These are phyloP conservation scores for Rosa lucieae DNA, from an alignment of 306 rosid species.

Conservation along the genomic window DNA sequence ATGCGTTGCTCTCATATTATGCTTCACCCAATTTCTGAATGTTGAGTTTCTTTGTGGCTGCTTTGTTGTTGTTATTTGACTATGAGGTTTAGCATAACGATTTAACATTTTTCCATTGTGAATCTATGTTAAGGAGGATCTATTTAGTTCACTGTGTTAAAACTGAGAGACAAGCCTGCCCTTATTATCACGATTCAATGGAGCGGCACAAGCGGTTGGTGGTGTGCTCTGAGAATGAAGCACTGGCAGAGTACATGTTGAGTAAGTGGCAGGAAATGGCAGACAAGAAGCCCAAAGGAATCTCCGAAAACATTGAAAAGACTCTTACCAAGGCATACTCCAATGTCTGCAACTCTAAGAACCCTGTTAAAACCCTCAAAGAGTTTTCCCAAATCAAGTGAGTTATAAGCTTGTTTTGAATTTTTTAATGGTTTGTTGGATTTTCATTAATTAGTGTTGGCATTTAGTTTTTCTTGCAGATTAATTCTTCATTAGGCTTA, in stretches of 20 bases:
- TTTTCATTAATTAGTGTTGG: not conserved
- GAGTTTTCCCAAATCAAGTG: slow-evolving; percentile 82
- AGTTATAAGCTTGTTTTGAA: slow-evolving; percentile 1
- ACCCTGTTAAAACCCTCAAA: slow-evolving; percentile 58
- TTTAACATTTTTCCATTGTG: not conserved
- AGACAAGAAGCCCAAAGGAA: slow-evolving; percentile 54
- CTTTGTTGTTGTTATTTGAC: not conserved
- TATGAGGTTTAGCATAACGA: not conserved
- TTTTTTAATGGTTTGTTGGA: not conserved
- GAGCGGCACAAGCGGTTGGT: slow-evolving; percentile 47
- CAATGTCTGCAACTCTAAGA: slow-evolving; percentile 65
- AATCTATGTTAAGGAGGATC: not conserved
- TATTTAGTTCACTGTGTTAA: not conserved
- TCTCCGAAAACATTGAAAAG: slow-evolving; percentile 64
- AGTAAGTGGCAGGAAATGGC: slow-evolving; percentile 74
- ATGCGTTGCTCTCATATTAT: not conserved
- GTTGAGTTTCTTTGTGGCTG: not conserved
- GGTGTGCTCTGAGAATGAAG: slow-evolving; percentile 61
- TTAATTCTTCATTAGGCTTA: not conserved
- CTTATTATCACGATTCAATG: slow-evolving; percentile 24
- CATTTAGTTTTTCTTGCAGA: not conserved
- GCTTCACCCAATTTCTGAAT: not conserved
- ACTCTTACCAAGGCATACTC: slow-evolving; percentile 75
- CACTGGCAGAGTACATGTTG: slow-evolving; percentile 54
- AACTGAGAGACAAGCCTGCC: not conserved